A percentile compares a stretch with the other conserved stretches of the same genome.
Evolutionary conservation across 192 early-diverging fungal species (phyloP).

Genomic region (Entophlyctis luteolus): DNA sequence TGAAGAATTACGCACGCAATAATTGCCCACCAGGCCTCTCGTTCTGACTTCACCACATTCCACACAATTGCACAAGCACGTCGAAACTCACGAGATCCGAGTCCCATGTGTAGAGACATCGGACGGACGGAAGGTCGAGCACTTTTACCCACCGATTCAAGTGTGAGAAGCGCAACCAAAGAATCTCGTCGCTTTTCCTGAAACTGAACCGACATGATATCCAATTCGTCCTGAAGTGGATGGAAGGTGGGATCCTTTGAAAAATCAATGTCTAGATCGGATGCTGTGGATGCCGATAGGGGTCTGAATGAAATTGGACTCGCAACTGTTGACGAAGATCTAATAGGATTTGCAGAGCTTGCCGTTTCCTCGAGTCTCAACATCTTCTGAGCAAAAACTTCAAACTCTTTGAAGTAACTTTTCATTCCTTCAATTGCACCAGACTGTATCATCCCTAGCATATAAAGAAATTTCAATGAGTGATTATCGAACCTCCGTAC

Average conservation of each 20-base stretch:
- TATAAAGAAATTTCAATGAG: not conserved
- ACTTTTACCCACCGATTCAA: not conserved
- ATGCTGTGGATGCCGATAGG: not conserved
- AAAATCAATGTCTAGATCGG: not conserved
- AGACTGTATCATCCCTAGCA: conserved; percentile 24
- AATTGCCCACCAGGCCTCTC: no score
- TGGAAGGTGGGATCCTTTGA: not conserved
- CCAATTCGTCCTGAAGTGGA: conserved; percentile 20
- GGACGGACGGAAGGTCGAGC: not conserved
- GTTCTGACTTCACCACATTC: no score
- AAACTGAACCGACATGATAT: not conserved
- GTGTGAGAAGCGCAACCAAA: not conserved
- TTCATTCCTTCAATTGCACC: conserved; percentile 45
- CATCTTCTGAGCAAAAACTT: not conserved
- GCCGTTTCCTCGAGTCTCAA: not conserved
- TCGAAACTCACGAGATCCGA: not conserved
- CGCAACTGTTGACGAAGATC: not conserved
- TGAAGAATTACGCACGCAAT: no score
- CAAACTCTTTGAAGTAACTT: conserved; percentile 33
- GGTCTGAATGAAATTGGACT: not conserved
- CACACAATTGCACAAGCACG: not conserved
- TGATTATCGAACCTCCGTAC: conserved; percentile 2
- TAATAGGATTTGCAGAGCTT: not conserved
- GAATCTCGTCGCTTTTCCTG: not conserved
- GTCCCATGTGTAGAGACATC: not conserved